Evolutionary conservation across 306 rosid genomes (phyloP).

Genomic region (Cucumis melo): DNA sequence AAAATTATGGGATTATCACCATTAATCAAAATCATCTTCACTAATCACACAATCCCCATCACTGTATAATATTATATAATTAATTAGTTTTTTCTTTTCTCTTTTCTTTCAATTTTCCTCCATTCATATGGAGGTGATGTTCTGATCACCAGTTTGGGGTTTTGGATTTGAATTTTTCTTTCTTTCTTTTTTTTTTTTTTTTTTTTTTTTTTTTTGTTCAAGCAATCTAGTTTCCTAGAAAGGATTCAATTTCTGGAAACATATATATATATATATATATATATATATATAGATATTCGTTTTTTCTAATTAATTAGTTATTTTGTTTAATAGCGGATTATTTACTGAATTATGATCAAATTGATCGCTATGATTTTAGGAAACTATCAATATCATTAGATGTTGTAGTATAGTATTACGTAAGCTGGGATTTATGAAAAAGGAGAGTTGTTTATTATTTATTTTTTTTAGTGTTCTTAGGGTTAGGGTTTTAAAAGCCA

Average conservation of each 20-base stretch:
- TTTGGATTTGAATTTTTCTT: neutral
- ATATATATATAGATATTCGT: neutral
- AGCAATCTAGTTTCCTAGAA: neutral
- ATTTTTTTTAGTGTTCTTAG: neutral
- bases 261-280: neutral
- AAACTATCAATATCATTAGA: no score
- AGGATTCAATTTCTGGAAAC: neutral
- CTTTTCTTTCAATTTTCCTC: neutral
- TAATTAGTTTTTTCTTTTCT: neutral
- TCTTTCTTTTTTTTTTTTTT: neutral
- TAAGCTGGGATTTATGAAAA: no score
- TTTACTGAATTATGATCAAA: no score
- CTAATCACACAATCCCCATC: neutral
- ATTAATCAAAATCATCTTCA: neutral
- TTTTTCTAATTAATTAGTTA: no score
- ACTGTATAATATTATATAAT: neutral
- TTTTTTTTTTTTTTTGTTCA: no score
- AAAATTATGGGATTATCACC: neutral
- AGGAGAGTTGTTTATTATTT: neutral
- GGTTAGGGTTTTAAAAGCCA: conserved; percentile 5
- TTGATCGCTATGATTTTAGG: no score
- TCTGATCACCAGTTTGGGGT: neutral
- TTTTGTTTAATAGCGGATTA: no score
- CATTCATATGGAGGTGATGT: neutral
- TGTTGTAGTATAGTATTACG: neutral